Conservation (phyloP, 495 filamentous ascomycete species). For the Mycothermus thermophilus region DNA sequence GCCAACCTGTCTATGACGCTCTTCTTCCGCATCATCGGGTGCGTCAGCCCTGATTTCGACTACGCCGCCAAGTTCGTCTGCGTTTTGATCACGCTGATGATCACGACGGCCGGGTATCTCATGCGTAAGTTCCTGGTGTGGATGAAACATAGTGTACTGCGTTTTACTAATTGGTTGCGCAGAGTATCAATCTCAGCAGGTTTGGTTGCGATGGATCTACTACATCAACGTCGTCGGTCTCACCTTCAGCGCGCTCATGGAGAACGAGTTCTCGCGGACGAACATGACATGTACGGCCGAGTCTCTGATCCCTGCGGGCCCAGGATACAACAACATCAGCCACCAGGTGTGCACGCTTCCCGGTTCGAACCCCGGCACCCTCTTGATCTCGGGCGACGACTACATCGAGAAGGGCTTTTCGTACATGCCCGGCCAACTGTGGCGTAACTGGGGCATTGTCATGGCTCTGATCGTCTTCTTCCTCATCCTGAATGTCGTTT, state of each 20-base stretch:
- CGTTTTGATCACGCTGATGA: conserved; percentile 61
- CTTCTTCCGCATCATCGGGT: conserved; percentile 66
- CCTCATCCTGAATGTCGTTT: conserved; percentile 50
- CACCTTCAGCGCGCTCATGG: conserved; percentile 62
- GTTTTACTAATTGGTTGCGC: neutral
- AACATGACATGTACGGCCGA: conserved; percentile 49
- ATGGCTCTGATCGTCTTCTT: conserved; percentile 53
- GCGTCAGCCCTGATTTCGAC: conserved; percentile 70
- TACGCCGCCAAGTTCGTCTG: conserved; percentile 72
- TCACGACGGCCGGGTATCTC: conserved; percentile 66
- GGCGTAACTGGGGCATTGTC: conserved; percentile 69
- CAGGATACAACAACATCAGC: conserved; percentile 48
- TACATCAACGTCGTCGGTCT: conserved; percentile 67
- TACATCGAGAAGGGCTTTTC: conserved; percentile 52
- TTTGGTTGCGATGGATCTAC: conserved; percentile 72
- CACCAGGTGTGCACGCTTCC: conserved; percentile 64
- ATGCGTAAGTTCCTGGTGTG: conserved; percentile 31
- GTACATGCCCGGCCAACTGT: conserved; percentile 47
- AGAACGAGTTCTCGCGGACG: conserved; percentile 60
- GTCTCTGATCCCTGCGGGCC: conserved; percentile 51
- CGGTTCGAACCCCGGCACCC: conserved; percentile 49
- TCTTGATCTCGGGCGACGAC: conserved; percentile 41
- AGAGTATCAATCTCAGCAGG: conserved; percentile 53
- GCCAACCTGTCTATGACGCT: conserved; percentile 68
- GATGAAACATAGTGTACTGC: neutral